Evolutionary conservation across 2,329 filamentous ascomycete genomes (phyloP).

Genomic region (Colletotrichum cordylinicola): DNA sequence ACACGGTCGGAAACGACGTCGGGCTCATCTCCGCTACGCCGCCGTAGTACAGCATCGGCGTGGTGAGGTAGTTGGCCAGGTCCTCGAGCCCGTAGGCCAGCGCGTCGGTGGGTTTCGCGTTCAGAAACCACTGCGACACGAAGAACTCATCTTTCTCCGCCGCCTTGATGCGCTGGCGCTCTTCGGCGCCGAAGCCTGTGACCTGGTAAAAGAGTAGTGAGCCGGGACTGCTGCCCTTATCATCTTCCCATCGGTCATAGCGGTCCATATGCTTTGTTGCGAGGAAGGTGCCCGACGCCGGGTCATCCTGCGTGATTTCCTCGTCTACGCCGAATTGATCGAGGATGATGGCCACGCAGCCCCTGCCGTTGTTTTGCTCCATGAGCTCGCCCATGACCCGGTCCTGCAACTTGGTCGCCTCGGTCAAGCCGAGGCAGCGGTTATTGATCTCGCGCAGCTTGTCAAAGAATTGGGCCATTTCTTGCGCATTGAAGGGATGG

Average conservation of each 20-base stretch:
- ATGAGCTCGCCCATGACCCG: constrained; percentile 33
- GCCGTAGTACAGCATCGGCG: constrained; percentile 40
- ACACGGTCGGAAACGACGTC: constrained; percentile 33
- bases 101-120: constrained; percentile 30
- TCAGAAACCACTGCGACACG: background rate
- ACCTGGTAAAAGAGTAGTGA: background rate
- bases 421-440: constrained; percentile 36
- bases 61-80: constrained; percentile 35
- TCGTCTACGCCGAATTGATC: constrained; percentile 26
- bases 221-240: background rate
- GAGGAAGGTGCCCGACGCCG: constrained; percentile 31
- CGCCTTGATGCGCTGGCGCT: background rate
- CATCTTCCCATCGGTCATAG: background rate
- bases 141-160: background rate
- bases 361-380: constrained; percentile 34
- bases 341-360: constrained; percentile 38
- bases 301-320: background rate
- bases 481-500: constrained; percentile 37
- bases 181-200: background rate
- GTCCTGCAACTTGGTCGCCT: constrained; percentile 17
- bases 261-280: background rate
- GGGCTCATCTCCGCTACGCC: constrained; percentile 33
- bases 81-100: constrained; percentile 28
- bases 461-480: constrained; percentile 45
- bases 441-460: constrained; percentile 46